Base-by-base conservation (phyloP, 2,329 filamentous ascomycete species). In the Exutisphaerella laricina region DNA sequence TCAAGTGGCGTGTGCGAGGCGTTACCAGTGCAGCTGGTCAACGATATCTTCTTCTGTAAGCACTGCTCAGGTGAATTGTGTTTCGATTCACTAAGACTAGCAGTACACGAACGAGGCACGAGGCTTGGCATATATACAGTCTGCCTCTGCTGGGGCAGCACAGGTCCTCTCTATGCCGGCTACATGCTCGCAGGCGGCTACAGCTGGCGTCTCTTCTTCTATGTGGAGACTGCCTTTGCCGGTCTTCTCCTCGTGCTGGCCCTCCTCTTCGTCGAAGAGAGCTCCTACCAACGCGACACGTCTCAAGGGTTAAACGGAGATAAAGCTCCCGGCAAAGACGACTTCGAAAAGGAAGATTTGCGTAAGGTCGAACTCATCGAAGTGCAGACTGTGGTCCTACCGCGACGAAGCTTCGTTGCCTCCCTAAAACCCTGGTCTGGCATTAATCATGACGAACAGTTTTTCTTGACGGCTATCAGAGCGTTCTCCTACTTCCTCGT, bases 131-230 rank as follows among this genome's bases (percentile, higher is more conserved):
- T 76, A 55, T 81, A 80, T 54, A 80, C 78, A 14, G 70, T 78
- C 17, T 72, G 70, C 37, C 69, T 80, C 30, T 79, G 75, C 51
- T 67, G 78, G 8, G 76, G 75, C 4, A 65, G 74, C 0, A 74
- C 73, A 0, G 75, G 75, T 1, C 75, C 77, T 0, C 63, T 80
- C 1, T 78, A 75, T 36, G 75, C 77, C 1, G 75, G 77, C 9
- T 80, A 79, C 58, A 80, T 80, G 76, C 70, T 80, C 5, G 69
- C 71, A 5, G 55, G 50, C 1, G 73, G 74, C 7, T 72, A 76
- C 53, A 77, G 75, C 5, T 80, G 77, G 76, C 66, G 73, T 12
- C 69, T 80, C 0, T 80, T 75, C 64, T 80, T 80, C 65, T 79
- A 79, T 56, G 76, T 80, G 41, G 70, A 74, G 48, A 69, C 77